Percentiles rank a stretch among this genome's conserved stretches.
These are phyloP conservation scores for Magnolia kwangsiensis DNA, from an alignment of 164 flowering plant genomes.

Conservation along the genomic window DNA sequence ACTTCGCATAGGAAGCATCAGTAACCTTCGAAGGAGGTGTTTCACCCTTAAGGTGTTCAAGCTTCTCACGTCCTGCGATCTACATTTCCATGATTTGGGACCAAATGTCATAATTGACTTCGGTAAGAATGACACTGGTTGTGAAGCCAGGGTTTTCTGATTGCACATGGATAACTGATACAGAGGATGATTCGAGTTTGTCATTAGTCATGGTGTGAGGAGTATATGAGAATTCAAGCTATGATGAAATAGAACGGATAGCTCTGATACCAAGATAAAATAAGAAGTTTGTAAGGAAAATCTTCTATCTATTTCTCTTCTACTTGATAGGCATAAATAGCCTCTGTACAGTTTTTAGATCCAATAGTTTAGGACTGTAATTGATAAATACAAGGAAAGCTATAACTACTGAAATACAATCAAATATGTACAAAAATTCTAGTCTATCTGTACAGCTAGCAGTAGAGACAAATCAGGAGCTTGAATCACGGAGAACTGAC, in stretches of 20 bases:
- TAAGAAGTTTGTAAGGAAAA: background rate
- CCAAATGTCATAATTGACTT: background rate
- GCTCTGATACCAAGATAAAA: background rate
- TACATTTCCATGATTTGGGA: conserved; percentile 9
- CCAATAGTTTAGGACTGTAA: background rate
- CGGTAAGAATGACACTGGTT: background rate
- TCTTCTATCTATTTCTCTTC: background rate
- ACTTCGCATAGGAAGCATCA: conserved; percentile 9
- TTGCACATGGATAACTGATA: background rate
- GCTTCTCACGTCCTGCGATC: background rate
- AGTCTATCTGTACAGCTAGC: too few relatives aligned
- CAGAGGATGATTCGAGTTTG: background rate
- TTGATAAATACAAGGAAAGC: background rate
- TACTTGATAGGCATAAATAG: background rate
- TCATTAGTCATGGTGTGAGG: background rate
- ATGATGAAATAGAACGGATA: background rate
- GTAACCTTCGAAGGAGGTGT: background rate
- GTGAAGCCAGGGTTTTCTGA: background rate
- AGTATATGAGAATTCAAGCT: background rate
- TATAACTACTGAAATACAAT: background rate
- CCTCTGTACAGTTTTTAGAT: background rate
- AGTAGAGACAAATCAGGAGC: too few relatives aligned
- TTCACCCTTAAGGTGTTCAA: background rate
- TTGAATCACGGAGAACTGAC: too few relatives aligned
- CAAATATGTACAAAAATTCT: too few relatives aligned